These are phyloP conservation scores for Rhynchospora breviuscula DNA, from an alignment of 176 grass and related monocot species.

Conservation along the genomic window DNA sequence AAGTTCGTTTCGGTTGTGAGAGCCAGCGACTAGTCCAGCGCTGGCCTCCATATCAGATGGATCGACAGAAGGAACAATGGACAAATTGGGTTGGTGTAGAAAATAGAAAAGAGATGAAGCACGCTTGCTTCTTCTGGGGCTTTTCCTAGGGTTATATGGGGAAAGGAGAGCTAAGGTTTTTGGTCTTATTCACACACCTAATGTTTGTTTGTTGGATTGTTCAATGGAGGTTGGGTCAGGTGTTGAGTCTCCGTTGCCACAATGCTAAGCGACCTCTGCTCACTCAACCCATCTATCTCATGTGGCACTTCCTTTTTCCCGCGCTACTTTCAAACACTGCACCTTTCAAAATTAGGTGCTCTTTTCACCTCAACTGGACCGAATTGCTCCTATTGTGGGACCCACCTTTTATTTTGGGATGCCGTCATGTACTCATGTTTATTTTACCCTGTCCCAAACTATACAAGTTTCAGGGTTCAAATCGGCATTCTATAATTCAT, in stretches of 20 bases:
- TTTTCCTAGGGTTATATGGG: conserved; percentile 7
- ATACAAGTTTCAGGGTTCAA: no score
- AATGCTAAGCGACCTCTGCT: conserved; percentile 65
- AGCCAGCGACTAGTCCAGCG: conserved; percentile 25
- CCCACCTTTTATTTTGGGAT: neutral
- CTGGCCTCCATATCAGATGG: conserved; percentile 31
- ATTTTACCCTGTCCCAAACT: no score
- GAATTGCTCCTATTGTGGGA: neutral
- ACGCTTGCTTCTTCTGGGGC: conserved; percentile 36
- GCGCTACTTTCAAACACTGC: conserved; percentile 13
- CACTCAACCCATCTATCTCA: neutral
- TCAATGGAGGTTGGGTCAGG: conserved; percentile 48
- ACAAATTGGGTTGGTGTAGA: conserved; percentile 3
- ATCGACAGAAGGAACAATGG: neutral
- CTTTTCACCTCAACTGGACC: neutral
- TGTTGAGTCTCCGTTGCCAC: conserved; percentile 98
- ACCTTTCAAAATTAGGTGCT: conserved; percentile 18
- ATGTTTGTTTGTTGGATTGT: conserved; percentile 34
- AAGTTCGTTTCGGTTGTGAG: conserved; percentile 73
- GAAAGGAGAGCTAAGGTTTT: conserved; percentile 21
- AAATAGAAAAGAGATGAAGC: conserved; percentile 35
- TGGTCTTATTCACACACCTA: conserved; percentile 43
- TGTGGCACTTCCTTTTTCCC: neutral
- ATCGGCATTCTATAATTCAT: no score
- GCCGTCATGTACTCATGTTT: no score